Evolutionary conservation across 257 asterid species (phyloP), one percentile per base, ranked within the genome.

Genomic region (Datura wrightii): DNA sequence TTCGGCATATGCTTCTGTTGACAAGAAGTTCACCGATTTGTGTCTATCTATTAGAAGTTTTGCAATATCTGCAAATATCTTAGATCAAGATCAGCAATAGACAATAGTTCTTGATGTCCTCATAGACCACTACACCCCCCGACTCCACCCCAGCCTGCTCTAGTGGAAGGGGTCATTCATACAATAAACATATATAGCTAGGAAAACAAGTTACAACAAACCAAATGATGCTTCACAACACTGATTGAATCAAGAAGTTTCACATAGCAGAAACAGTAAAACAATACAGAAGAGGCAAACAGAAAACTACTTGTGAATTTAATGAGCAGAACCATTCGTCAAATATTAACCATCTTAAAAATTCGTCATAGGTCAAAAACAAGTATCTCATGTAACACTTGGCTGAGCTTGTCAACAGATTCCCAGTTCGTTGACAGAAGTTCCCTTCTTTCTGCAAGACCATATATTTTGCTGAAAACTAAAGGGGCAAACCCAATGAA

Each of bases 1-100:
- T 31, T 76, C 50, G 82, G 46, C 15, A 34, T 14, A 52, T 52
- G 82, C 82, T 76, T 52, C 2, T 50, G 62, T 69, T 69, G 79
- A 69, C 34, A 69, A 39, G 53, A 69, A 6, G 52, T 48, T 50
- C 46, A 31, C 2, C 52, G 8, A 52, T 31, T 5, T 46, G 0
- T 50, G 62, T 14, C 62, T 3, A 50, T 76, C 62, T 50, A 2
- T 3, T 31, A 31, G 46, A 76, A 14, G 31, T 76, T 50, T 15
- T 31, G 31, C 8, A 34, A 13, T 3, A 50, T 50, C 60, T 50
- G 62, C 62, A 31, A 74, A 11, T 7, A 76, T 19, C 15, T 5
- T 50, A 10, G 42, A 74, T 76, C 82, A 76, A 48, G 82, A 76
- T 76, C 82, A 76, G 82, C 24, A 76, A 76, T 14, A 76, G 82